A percentile compares a stretch with the other conserved stretches of the same genome.
Evolutionary conservation across 202 grass and related monocot species (phyloP).

Genomic region (Carex arenaria): DNA sequence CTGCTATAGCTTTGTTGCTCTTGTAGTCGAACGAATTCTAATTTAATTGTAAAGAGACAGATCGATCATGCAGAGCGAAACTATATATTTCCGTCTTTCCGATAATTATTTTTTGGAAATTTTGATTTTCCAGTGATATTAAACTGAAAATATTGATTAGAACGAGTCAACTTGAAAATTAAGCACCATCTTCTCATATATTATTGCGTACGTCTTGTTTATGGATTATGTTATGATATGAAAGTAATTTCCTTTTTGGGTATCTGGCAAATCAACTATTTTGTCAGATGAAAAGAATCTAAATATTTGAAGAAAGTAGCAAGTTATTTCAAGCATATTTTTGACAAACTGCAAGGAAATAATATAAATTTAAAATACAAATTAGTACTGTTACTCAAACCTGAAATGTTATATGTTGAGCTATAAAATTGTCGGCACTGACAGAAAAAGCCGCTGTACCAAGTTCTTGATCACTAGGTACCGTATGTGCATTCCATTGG

Average conservation of each 20-base stretch:
- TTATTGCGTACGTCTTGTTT: too few relatives aligned
- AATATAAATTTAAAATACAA: not conserved
- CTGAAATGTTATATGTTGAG: slow-evolving; percentile 45
- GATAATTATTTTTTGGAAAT: not conserved
- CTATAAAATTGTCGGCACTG: slow-evolving; percentile 44
- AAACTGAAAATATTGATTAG: not conserved
- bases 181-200: not conserved
- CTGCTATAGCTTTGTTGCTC: not conserved
- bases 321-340: not conserved
- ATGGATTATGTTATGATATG: too few relatives aligned
- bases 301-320: not conserved
- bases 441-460: slow-evolving; percentile 45
- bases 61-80: too few relatives aligned
- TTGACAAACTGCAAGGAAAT: not conserved
- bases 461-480: not conserved
- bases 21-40: slow-evolving; percentile 34
- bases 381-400: not conserved
- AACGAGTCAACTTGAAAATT: not conserved
- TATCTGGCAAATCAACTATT: not conserved
- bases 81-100: not conserved
- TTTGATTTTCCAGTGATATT: not conserved
- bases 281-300: not conserved
- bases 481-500: slow-evolving; percentile 23
- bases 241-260: not conserved
- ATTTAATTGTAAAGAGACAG: too few relatives aligned